phyloP scores from a whole-genome alignment of 805 yeast genomes.

The Metschnikowia continentalis region DNA sequence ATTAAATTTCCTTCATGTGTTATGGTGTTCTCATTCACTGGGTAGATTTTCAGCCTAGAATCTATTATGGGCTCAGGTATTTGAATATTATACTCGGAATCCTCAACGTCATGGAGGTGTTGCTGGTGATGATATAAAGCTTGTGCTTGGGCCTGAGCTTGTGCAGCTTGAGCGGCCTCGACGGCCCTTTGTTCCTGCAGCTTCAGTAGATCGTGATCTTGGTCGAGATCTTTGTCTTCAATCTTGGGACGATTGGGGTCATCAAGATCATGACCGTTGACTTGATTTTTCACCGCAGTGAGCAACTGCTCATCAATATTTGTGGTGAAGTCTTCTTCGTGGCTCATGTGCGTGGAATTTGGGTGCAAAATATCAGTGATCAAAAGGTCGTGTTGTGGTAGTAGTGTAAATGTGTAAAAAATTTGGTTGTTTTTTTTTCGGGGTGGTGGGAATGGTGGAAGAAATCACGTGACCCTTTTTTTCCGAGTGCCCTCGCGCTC shows the following conservation, averaged over 20 bases:
- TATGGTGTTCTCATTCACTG: constrained; percentile 42
- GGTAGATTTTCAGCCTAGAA: constrained; percentile 40
- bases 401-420: constrained; percentile 22
- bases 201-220: constrained; percentile 6
- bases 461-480: not conserved
- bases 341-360: constrained; percentile 19
- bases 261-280: constrained; percentile 23
- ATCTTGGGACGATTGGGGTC: constrained; percentile 26
- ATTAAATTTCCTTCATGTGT: constrained; percentile 48
- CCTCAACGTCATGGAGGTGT: constrained; percentile 22
- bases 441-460: constrained; percentile 3
- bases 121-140: constrained; percentile 20
- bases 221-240: constrained; percentile 23
- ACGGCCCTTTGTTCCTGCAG: constrained; percentile 19
- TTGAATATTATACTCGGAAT: constrained; percentile 41
- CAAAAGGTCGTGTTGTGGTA: constrained; percentile 22
- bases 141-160: constrained; percentile 17
- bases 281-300: constrained; percentile 31
- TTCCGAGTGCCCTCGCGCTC: not conserved
- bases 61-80: constrained; percentile 45
- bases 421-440: constrained; percentile 5
- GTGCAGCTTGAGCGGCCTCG: constrained; percentile 11
- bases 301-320: constrained; percentile 43
- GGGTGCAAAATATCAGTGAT: constrained; percentile 13
- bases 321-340: constrained; percentile 26